These are phyloP conservation scores for Spergularia azorica DNA, from an alignment of 179 eudicot species.

Conservation along the genomic window DNA sequence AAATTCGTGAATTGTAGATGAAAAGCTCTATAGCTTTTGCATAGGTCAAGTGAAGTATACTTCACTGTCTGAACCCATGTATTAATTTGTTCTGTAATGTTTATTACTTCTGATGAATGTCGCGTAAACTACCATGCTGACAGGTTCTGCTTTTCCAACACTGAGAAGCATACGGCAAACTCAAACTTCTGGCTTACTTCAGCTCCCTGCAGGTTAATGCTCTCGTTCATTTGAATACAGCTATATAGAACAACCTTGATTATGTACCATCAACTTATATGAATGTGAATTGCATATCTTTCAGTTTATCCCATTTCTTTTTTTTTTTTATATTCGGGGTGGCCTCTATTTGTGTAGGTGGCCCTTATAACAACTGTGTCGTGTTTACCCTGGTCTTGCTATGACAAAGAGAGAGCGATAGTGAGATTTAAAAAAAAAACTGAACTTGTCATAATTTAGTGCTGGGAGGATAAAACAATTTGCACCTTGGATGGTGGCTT, in stretches of 20 bases:
- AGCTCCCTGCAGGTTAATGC: conserved; percentile 45
- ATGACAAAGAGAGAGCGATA: neutral
- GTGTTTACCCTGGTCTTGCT: neutral
- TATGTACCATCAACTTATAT: neutral
- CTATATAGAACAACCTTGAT: neutral
- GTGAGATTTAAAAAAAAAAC: neutral
- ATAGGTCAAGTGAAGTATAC: neutral
- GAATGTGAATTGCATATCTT: neutral
- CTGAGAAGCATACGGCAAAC: conserved; percentile 42
- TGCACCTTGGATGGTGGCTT: neutral
- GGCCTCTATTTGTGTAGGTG: neutral
- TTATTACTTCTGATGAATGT: conserved; percentile 16
- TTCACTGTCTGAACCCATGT: neutral
- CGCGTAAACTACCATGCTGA: neutral
- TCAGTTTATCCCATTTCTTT: neutral
- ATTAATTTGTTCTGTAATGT: neutral
- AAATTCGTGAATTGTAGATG: too few relatives aligned
- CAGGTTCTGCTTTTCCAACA: conserved; percentile 45
- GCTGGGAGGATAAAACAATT: conserved; percentile 2
- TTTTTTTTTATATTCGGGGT: neutral
- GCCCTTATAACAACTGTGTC: conserved; percentile 1
- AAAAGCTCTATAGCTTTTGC: too few relatives aligned
- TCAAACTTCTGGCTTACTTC: conserved; percentile 34
- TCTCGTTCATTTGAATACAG: conserved; percentile 1
- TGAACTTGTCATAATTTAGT: neutral